A percentile compares a stretch with the other conserved stretches of the same genome.
These are phyloP conservation scores for Prunus mongolica DNA, from an alignment of 306 rosid species.

Conservation along the genomic window DNA sequence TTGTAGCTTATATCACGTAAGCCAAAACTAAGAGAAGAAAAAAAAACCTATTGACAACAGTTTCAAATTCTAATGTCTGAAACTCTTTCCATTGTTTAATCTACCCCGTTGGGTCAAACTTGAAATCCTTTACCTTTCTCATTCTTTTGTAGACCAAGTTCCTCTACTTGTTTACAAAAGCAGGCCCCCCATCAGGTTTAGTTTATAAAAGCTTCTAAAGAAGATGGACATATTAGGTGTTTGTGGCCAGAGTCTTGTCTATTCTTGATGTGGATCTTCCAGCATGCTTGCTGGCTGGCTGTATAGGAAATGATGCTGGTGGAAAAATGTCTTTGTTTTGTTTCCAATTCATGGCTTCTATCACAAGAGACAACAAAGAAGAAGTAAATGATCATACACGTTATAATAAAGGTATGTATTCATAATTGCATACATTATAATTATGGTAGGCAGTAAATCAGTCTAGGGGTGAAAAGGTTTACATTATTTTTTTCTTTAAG, in stretches of 20 bases:
- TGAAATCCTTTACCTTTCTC: neutral
- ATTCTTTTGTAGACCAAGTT: neutral
- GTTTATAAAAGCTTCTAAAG: neutral
- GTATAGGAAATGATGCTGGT: neutral
- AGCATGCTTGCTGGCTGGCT: neutral
- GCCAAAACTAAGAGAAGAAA: too few species aligned
- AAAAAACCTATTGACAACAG: too few species aligned
- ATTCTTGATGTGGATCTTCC: conserved; percentile 1
- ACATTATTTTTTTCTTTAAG: too few species aligned
- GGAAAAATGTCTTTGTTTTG: neutral
- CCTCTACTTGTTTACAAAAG: neutral
- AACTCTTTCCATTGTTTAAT: too few species aligned
- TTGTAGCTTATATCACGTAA: too few species aligned
- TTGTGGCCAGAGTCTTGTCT: neutral
- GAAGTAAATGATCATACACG: neutral
- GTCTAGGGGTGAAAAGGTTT: too few species aligned
- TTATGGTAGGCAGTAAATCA: neutral
- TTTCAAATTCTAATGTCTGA: too few species aligned
- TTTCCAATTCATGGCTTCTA: neutral
- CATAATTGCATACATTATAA: neutral
- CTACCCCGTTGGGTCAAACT: neutral
- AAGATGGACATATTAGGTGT: neutral
- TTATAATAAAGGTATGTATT: neutral
- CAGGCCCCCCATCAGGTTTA: neutral
- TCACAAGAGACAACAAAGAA: neutral